Evolutionary conservation across 2,329 filamentous ascomycete genomes (phyloP).

Genomic region (Fusarium veterinarium): DNA sequence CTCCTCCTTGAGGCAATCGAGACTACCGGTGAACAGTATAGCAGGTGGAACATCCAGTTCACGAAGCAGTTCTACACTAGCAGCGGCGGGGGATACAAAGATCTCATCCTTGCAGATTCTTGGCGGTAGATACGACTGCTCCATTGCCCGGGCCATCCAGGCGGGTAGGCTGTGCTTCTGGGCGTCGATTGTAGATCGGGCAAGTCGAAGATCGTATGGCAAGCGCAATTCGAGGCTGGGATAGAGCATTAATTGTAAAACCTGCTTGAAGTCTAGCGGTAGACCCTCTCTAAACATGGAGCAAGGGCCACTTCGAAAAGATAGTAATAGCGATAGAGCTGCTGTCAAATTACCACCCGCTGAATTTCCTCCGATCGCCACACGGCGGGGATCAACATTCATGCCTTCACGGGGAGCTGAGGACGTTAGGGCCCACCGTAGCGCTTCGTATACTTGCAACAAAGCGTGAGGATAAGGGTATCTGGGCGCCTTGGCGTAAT

Average conservation of each 20-base stretch:
- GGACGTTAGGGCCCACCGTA: rapidly evolving
- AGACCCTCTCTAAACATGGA: rapidly evolving
- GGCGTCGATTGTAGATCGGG: rapidly evolving
- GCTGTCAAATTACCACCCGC: not conserved
- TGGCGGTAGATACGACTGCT: not conserved
- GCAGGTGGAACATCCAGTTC: rapidly evolving
- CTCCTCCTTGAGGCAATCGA: not conserved
- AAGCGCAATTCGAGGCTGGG: not conserved
- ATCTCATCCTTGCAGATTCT: not conserved
- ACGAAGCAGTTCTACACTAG: rapidly evolving
- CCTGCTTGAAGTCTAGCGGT: not conserved
- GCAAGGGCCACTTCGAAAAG: not conserved
- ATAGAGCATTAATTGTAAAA: not conserved
- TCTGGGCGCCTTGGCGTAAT: not conserved
- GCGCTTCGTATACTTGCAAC: not conserved
- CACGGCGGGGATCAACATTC: rapidly evolving
- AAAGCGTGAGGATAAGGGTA: not conserved
- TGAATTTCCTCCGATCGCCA: not conserved
- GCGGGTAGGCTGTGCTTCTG: not conserved
- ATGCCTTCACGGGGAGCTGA: not conserved
- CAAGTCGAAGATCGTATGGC: not conserved
- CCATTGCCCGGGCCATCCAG: not conserved
- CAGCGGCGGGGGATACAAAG: not conserved
- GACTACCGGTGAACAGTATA: not conserved
- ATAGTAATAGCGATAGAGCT: not conserved